These are phyloP conservation scores for Elymus sibiricus DNA, from an alignment of 176 grass and related monocot species.

Conservation along the genomic window DNA sequence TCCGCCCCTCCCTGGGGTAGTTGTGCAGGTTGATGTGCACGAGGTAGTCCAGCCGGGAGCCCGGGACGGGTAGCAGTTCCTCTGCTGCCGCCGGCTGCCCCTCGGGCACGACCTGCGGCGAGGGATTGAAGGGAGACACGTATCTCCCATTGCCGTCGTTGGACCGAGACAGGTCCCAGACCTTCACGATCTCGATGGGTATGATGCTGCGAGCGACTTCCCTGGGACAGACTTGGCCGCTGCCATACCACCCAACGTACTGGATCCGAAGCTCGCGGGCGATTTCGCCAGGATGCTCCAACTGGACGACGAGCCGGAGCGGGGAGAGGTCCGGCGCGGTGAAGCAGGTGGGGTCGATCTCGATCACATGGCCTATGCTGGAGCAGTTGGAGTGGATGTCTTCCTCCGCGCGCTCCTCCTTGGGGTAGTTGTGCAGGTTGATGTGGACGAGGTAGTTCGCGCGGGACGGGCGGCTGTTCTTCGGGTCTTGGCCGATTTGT, in stretches of 20 bases:
- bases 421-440: background rate
- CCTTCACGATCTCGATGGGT: background rate
- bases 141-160: background rate
- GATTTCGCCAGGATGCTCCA: background rate
- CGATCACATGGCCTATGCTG: background rate
- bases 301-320: background rate
- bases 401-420: background rate
- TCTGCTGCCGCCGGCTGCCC: background rate
- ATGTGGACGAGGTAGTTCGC: background rate
- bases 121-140: background rate
- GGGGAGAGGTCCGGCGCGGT: background rate
- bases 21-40: background rate
- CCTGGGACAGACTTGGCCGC: background rate
- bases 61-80: background rate
- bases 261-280: background rate
- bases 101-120: background rate
- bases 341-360: conserved; percentile 6
- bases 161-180: background rate
- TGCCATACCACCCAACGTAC: background rate
- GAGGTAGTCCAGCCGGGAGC: background rate
- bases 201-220: background rate
- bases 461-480: background rate
- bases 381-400: background rate
- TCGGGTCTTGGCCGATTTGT: background rate
- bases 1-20: background rate